phyloP scores from a whole-genome alignment of 1,284 basidiomycete species.

The Marasmius tenuissimus region DNA sequence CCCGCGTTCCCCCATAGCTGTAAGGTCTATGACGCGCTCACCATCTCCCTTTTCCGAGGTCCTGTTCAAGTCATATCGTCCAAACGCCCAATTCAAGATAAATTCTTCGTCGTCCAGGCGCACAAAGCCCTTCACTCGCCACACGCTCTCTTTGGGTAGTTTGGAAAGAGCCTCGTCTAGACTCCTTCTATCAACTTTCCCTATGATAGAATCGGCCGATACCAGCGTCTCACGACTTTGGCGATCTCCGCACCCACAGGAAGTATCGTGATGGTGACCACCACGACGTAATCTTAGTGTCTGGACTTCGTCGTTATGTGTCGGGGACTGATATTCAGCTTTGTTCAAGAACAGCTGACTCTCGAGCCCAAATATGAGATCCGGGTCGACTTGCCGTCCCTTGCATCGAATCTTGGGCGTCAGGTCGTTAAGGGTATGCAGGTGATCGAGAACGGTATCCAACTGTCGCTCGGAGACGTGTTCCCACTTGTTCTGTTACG shows the following conservation, averaged over 20 bases:
- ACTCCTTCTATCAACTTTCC: conserved; percentile 27
- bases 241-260: neutral
- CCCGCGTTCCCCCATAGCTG: conserved; percentile 86
- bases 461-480: conserved; percentile 73
- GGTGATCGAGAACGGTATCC: conserved; percentile 81
- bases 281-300: conserved; percentile 64
- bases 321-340: conserved; percentile 24
- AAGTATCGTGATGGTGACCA: conserved; percentile 8
- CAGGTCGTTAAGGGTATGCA: conserved; percentile 85
- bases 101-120: conserved; percentile 43
- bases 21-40: conserved; percentile 54
- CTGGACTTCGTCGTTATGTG: conserved; percentile 82
- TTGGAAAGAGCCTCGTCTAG: conserved; percentile 47
- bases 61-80: conserved; percentile 69
- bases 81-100: conserved; percentile 92
- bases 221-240: neutral
- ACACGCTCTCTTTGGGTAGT: conserved; percentile 68
- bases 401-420: conserved; percentile 82
- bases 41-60: conserved; percentile 33
- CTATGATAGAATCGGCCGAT: conserved; percentile 3
- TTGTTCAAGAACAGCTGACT: conserved; percentile 66
- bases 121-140: conserved; percentile 84
- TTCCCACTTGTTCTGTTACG: conserved; percentile 81
- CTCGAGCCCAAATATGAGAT: conserved; percentile 82
- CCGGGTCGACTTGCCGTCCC: conserved; percentile 64